Conservation (phyloP, 805 yeast genomes). For the Lachancea dasiensis region DNA sequence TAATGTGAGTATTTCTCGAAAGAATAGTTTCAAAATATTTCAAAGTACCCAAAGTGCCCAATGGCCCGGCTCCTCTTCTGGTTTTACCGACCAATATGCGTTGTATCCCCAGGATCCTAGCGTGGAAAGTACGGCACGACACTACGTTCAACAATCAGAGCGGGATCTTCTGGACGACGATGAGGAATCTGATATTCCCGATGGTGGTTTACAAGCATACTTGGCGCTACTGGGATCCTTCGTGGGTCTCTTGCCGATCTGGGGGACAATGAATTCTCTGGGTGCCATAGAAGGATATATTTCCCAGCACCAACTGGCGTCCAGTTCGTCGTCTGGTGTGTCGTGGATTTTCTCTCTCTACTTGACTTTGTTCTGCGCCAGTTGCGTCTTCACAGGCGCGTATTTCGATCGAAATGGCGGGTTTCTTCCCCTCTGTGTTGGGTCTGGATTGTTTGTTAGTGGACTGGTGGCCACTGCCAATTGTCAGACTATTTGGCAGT, state of each 20-base stretch:
- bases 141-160: neutral
- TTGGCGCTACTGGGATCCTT: constrained; percentile 54
- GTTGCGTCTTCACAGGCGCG: constrained; percentile 51
- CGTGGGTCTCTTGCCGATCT: constrained; percentile 50
- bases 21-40: no score
- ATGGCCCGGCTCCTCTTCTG: no score
- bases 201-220: constrained; percentile 57
- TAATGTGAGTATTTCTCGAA: no score
- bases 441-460: constrained; percentile 41
- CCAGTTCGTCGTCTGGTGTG: constrained; percentile 43
- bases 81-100: no score
- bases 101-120: neutral
- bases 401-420: constrained; percentile 61
- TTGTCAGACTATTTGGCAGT: constrained; percentile 50
- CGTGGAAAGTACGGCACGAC: neutral
- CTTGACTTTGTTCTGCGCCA: constrained; percentile 45
- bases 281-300: constrained; percentile 67
- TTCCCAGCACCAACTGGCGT: constrained; percentile 45
- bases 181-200: constrained; percentile 34
- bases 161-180: constrained; percentile 8
- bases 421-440: constrained; percentile 37
- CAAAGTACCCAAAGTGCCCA: no score
- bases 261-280: constrained; percentile 55
- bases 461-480: constrained; percentile 57
- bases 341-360: constrained; percentile 68